A percentile compares a stretch with the other conserved stretches of the same genome.
Conservation (phyloP, 2,329 filamentous ascomycete genomes). For the Claviceps sp. region DNA sequence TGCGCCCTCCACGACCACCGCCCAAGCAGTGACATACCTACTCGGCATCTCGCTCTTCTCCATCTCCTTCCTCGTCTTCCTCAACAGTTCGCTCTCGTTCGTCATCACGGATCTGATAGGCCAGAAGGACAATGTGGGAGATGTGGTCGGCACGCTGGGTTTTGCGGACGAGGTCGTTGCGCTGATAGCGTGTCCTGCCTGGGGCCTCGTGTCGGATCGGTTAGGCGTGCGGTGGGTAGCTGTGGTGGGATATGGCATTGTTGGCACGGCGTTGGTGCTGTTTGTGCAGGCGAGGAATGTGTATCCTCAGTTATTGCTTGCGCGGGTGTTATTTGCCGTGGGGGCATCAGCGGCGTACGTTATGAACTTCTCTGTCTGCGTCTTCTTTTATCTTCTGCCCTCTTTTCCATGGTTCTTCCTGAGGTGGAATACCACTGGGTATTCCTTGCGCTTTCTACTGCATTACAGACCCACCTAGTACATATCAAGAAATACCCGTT, state of each 20-base stretch:
- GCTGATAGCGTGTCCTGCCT: slow-evolving; percentile 64
- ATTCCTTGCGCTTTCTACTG: no score
- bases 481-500: background rate
- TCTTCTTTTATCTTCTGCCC: background rate
- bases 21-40: slow-evolving; percentile 61
- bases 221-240: slow-evolving; percentile 60
- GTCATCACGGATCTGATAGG: slow-evolving; percentile 74
- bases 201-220: slow-evolving; percentile 67
- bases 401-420: background rate
- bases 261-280: slow-evolving; percentile 61
- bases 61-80: slow-evolving; percentile 80
- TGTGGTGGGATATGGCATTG: slow-evolving; percentile 68
- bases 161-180: slow-evolving; percentile 77
- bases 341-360: slow-evolving; percentile 76
- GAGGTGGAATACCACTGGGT: no score
- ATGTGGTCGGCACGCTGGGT: slow-evolving; percentile 72
- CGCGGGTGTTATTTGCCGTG: slow-evolving; percentile 74
- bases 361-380: background rate
- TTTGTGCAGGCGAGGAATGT: slow-evolving; percentile 80
- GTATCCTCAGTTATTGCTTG: slow-evolving; percentile 78
- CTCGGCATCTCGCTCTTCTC: slow-evolving; percentile 73
- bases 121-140: slow-evolving; percentile 57
- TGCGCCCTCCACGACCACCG: slow-evolving; percentile 42
- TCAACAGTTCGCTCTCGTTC: slow-evolving; percentile 75
- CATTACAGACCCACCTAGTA: no score